Conservation (phyloP, 371 early-diverging fungal species). For the Rhizopus delemar region DNA sequence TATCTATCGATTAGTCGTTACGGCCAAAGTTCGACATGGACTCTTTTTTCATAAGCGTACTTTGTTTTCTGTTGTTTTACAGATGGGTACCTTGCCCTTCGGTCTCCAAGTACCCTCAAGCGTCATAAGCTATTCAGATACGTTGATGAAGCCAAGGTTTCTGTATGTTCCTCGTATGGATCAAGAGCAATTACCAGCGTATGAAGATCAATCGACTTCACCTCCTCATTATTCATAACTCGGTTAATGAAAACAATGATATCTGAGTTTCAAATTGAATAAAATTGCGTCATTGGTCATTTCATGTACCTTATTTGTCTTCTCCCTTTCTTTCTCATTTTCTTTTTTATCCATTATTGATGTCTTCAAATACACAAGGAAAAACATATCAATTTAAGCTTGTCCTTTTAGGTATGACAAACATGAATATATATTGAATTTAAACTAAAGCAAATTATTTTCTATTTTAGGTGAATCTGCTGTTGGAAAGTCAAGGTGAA, state of each 20-base stretch:
- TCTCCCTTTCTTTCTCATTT: not conserved
- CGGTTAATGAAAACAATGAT: not conserved
- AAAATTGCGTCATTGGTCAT: conserved; percentile 2
- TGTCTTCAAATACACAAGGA: conserved; percentile 30
- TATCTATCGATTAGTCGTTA: conserved; percentile 12
- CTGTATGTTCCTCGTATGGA: not conserved
- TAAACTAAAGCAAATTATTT: not conserved
- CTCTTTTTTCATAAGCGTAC: conserved; percentile 10
- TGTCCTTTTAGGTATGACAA: conserved; percentile 71
- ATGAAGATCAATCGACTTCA: conserved; percentile 8
- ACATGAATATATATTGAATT: not conserved
- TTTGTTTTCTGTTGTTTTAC: conserved; percentile 15
- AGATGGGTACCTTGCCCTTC: conserved; percentile 19
- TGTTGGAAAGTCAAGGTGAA: conserved; percentile 85
- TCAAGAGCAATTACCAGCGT: conserved; percentile 24
- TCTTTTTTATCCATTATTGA: not conserved
- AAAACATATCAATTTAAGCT: conserved; percentile 79
- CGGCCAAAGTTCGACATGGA: conserved; percentile 12
- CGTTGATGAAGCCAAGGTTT: conserved; percentile 21
- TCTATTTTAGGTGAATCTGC: conserved; percentile 78
- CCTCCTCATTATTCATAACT: conserved; percentile 5
- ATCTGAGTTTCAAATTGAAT: not conserved
- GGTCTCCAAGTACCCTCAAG: conserved; percentile 10
- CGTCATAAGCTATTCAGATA: conserved; percentile 12
- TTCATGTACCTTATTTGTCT: not conserved